A percentile compares a stretch with the other conserved stretches of the same genome.
phyloP scores from a whole-genome alignment of 768 basidiomycete species.

The Kwoniella newhampshirensis region DNA sequence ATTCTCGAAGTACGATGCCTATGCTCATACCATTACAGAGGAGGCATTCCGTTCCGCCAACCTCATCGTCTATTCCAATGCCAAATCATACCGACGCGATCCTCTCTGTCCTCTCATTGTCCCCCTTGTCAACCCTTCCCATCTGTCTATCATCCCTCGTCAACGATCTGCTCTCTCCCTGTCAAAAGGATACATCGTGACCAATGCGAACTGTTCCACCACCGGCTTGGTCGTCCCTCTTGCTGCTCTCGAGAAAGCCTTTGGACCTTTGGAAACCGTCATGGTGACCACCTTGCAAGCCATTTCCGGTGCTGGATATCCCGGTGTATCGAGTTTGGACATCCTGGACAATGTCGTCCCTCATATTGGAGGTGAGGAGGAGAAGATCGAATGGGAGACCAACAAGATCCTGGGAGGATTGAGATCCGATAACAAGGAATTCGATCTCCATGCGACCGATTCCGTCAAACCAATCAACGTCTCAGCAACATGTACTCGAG shows the following conservation, averaged over 20 bases:
- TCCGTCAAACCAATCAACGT: constrained; percentile 67
- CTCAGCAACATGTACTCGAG: constrained; percentile 90
- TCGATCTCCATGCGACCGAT: constrained; percentile 78
- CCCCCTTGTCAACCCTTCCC: constrained; percentile 86
- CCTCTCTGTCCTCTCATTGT: constrained; percentile 92
- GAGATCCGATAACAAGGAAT: constrained; percentile 60
- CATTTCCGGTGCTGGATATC: constrained; percentile 97
- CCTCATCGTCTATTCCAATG: constrained; percentile 89
- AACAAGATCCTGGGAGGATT: constrained; percentile 93
- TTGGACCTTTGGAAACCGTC: constrained; percentile 89
- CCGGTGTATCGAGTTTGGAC: constrained; percentile 83
- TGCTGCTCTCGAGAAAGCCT: constrained; percentile 57
- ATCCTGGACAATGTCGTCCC: constrained; percentile 96
- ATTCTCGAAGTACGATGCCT: no score
- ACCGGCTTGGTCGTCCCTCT: constrained; percentile 63
- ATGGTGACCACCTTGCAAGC: constrained; percentile 96
- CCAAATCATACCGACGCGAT: constrained; percentile 93
- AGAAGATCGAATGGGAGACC: constrained; percentile 99
- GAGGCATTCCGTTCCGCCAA: constrained; percentile 80
- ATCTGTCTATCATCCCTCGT: constrained; percentile 78
- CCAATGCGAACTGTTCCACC: constrained; percentile 97
- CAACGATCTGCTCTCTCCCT: constrained; percentile 68
- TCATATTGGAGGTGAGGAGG: constrained; percentile 83
- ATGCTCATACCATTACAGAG: no score
- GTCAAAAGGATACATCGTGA: constrained; percentile 85